Evolutionary conservation across 495 filamentous ascomycete species (phyloP), one percentile per base, ranked within the genome.

Genomic region (Letharia lupina): DNA sequence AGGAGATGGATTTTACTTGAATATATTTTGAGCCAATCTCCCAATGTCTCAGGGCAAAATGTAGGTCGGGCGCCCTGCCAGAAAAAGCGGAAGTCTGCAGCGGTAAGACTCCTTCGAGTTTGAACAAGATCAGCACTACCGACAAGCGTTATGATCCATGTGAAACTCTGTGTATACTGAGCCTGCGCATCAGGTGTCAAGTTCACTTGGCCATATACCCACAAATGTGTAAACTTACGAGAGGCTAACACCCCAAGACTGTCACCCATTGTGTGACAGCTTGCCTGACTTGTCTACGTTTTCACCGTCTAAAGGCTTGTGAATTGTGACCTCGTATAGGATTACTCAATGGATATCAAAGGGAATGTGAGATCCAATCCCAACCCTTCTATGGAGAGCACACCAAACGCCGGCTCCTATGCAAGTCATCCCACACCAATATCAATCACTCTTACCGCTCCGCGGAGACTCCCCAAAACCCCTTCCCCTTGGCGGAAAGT

Each of bases 401-500:
- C 54, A 35, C 16, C 20, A 37, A 28, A 12, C 20, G 31, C 33
- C 54, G 31, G 54, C 28, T 57, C 33, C 54, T 16, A 37, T 57
- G 31, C 31, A 31, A 12, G 16, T 10, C 54, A 37, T 37, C 15
- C 7, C 33, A 18, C 5, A 62, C 2, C 0, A 62, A 37, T 16
- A 4, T 61, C 58, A 65, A 47, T 33, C 48, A 39, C 64, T 61
- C 64, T 65, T 65, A 1, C 64, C 64, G 20, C 57, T 61, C 9
- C 64, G 59, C 12, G 52, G 56, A 62, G 66, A 60, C 76, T 72
- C 74, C 65, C 76, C 67, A 56, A 69, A 61, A 11, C 69, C 65
- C 62, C 62, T 69, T 28, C 71, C 71, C 20, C 69, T 54, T 33
- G 69, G 71, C 60, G 64, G 67, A 63, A 73, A 71, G 20, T 70